Percentiles rank a stretch among this genome's conserved stretches.
Evolutionary conservation across 1,284 basidiomycete genomes (phyloP).

Genomic region (Fistulinella staudtii): DNA sequence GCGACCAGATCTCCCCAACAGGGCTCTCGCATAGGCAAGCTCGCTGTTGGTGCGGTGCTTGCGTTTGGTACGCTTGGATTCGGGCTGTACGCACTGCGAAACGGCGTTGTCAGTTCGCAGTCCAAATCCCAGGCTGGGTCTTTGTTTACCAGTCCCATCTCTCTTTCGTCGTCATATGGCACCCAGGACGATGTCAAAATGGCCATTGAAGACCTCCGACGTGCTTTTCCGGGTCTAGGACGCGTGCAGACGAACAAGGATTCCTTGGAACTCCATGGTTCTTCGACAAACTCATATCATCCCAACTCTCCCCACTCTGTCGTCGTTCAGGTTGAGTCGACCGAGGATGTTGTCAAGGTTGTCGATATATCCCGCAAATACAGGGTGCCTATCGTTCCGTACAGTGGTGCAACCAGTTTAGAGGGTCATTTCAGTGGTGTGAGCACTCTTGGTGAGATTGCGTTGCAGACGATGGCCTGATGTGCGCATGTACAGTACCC

Average conservation of each 20-base stretch:
- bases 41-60: constrained; percentile 21
- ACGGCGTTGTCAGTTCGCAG: too few species aligned
- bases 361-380: constrained; percentile 57
- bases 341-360: constrained; percentile 56
- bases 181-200: constrained; percentile 44
- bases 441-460: constrained; percentile 1
- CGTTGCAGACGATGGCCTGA: neutral
- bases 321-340: constrained; percentile 47
- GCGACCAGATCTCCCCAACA: constrained; percentile 1
- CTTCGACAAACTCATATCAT: constrained; percentile 66
- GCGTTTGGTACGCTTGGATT: constrained; percentile 18
- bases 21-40: constrained; percentile 5
- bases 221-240: constrained; percentile 42
- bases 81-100: constrained; percentile 15
- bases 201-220: constrained; percentile 54
- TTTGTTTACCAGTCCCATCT: constrained; percentile 2
- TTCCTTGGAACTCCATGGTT: constrained; percentile 52
- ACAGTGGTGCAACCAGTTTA: constrained; percentile 57
- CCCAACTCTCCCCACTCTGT: constrained; percentile 62
- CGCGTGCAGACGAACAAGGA: constrained; percentile 49
- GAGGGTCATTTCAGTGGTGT: constrained; percentile 49
- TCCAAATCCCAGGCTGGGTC: too few species aligned
- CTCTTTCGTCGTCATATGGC: constrained; percentile 38
- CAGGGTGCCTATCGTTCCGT: constrained; percentile 52
- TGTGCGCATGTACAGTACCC: constrained; percentile 31